A percentile compares a stretch with the other conserved stretches of the same genome.
These are phyloP conservation scores for Immersiporthe knoxdaviesiana DNA, from an alignment of 2,329 filamentous ascomycete species.

Conservation along the genomic window DNA sequence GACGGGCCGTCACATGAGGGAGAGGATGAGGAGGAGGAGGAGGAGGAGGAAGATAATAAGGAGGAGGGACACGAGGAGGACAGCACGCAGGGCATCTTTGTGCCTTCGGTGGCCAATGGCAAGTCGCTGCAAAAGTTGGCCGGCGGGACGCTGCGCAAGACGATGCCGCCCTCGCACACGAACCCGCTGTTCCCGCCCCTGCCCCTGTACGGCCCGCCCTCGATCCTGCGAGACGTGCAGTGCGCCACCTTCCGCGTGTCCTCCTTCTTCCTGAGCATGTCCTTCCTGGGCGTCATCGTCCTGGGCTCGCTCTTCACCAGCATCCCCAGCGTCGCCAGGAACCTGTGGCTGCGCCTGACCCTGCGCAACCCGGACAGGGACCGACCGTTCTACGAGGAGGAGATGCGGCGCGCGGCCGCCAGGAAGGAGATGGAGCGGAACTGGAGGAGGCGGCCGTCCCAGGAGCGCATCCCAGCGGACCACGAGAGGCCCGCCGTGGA, in stretches of 20 bases:
- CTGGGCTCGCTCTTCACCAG: conserved; percentile 72
- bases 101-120: conserved; percentile 37
- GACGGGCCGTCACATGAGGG: conserved; percentile 36
- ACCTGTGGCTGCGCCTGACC: conserved; percentile 57
- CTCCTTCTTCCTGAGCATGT: conserved; percentile 76
- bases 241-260: conserved; percentile 66
- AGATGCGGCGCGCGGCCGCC: conserved; percentile 59
- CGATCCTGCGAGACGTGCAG: conserved; percentile 65
- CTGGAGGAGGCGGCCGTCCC: conserved; percentile 60
- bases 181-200: conserved; percentile 84
- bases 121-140: conserved; percentile 47
- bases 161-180: conserved; percentile 68
- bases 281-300: conserved; percentile 77
- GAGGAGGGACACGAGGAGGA: conserved; percentile 32
- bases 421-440: conserved; percentile 61
- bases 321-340: conserved; percentile 55
- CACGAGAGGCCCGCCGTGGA: conserved; percentile 44
- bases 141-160: conserved; percentile 49
- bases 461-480: conserved; percentile 45
- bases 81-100: conserved; percentile 27
- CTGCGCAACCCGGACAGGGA: conserved; percentile 61
- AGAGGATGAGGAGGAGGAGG: conserved; percentile 28
- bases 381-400: conserved; percentile 75
- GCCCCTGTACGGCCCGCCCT: conserved; percentile 79
- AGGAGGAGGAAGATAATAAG: conserved; percentile 33